phyloP scores from a whole-genome alignment of 768 basidiomycete genomes.

The Pisolithus albus region DNA sequence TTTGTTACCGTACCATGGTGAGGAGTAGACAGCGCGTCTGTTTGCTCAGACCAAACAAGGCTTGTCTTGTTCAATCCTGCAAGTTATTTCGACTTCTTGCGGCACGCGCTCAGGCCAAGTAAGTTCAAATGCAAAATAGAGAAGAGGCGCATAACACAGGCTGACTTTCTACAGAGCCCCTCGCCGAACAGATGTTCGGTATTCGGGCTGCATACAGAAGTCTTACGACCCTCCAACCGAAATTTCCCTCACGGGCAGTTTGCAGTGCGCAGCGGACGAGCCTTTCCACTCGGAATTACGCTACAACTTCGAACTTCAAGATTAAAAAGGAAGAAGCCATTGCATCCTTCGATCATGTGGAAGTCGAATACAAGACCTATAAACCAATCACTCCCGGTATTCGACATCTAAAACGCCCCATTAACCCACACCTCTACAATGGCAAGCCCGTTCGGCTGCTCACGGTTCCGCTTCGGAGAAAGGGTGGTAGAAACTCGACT shows the following conservation, averaged over 20 bases:
- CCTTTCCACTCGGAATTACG: conserved; percentile 25
- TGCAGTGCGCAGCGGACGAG: conserved; percentile 8
- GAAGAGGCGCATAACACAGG: not conserved
- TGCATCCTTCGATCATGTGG: conserved; percentile 34
- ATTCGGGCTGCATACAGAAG: conserved; percentile 12
- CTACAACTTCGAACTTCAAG: conserved; percentile 15
- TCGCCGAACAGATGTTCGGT: conserved; percentile 8
- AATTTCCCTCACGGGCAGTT: not conserved
- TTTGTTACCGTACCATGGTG: conserved; percentile 21
- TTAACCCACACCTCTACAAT: conserved; percentile 75
- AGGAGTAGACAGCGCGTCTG: conserved; percentile 22
- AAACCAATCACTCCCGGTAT: conserved; percentile 83
- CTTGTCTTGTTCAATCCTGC: not conserved
- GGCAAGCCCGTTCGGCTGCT: conserved; percentile 81
- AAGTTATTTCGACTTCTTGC: not conserved
- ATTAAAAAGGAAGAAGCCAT: conserved; percentile 22
- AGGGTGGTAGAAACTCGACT: conserved; percentile 77
- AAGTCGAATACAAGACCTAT: conserved; percentile 74
- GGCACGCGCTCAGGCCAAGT: not conserved
- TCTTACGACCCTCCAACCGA: conserved; percentile 7
- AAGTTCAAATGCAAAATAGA: not conserved
- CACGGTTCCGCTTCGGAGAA: conserved; percentile 74
- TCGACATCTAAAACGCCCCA: conserved; percentile 79
- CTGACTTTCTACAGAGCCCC: not conserved
- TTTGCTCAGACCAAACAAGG: conserved; percentile 29